Base-by-base conservation (phyloP, 257 asterid genomes). In the Nicotiana tabacum region DNA sequence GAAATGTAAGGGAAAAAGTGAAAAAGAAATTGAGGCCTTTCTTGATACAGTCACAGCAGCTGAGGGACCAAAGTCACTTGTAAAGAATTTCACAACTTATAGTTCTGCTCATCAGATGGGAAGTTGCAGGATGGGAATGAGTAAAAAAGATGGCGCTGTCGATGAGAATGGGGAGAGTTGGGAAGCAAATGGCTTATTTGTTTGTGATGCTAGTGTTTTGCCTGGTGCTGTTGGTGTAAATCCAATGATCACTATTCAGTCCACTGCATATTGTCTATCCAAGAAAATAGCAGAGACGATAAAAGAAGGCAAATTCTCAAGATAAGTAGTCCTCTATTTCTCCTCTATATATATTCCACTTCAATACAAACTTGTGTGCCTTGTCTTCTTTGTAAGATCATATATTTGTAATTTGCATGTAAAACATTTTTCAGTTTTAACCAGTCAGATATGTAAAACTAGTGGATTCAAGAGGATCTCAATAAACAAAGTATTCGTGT, bases 71-170 rank as follows among this genome's bases (percentile, higher is more conserved):
- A 91, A 85, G 21, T 84, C 96, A 2, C 1, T 89, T 58, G 93
- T 81, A 6, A 78, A 88, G 89, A 78, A 90, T 1, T 95, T 96
- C 91, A 88, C 92, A 0, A 92, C 90, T 0, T 96, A 94, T 67
- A 58, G 86, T 48, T 92, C 97, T 1, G 98, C 99, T 2, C 99
- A 96, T 85, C 99, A 96, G 80, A 94, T 96, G 94, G 98, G 99
- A 35, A 94, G 99, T 70, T 96, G 97, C 64, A 89, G 94, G 81
- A 95, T 95, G 97, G 99, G 95, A 56, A 77, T 10, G 39, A 83
- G 17, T 21, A 89, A 90, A 37, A 84, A 80, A 16, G 96, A 84
- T 0, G 91, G 98, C 0, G 98, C 94, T 0, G 97, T 95, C 15
- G 98, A 95, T 80, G 92, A 83, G 65, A 92, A 92, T 66, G 99